Percentiles rank a stretch among this genome's conserved stretches.
These are phyloP conservation scores for Talaromyces funiculosus DNA, from an alignment of 2,329 filamentous ascomycete genomes.

Conservation along the genomic window DNA sequence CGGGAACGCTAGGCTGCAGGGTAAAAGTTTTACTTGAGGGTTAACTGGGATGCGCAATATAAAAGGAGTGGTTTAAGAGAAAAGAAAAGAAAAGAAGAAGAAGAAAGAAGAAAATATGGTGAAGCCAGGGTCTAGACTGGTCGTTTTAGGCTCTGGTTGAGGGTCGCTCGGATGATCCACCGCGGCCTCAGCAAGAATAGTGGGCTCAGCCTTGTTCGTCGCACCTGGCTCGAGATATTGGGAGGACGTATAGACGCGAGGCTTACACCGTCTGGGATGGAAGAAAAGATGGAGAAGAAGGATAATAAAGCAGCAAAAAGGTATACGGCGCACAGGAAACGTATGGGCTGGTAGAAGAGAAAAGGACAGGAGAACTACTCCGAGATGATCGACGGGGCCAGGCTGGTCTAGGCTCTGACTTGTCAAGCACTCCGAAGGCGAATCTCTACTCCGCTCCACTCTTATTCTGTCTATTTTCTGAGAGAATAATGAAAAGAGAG, in stretches of 20 bases:
- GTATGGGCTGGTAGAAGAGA: background rate
- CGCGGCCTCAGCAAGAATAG: background rate
- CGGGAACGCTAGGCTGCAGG: background rate
- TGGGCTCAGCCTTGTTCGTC: background rate
- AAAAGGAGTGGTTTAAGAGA: background rate
- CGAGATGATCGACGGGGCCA: conserved; percentile 5
- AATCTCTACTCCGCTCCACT: too few species aligned
- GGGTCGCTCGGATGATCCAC: conserved; percentile 7
- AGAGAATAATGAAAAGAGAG: too few species aligned
- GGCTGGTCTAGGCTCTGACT: conserved; percentile 2
- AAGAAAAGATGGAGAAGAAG: background rate
- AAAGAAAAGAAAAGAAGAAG: background rate
- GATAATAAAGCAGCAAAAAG: background rate
- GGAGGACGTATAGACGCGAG: too few species aligned
- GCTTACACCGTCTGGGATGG: too few species aligned
- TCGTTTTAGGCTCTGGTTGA: background rate
- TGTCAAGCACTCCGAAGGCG: background rate
- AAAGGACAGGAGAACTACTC: background rate
- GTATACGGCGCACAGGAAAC: too few species aligned
- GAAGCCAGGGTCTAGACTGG: conserved; percentile 1
- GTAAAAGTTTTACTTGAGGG: background rate
- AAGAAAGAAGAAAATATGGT: background rate
- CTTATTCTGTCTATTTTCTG: too few species aligned
- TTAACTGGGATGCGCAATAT: background rate
- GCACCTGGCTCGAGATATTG: too few species aligned